Evolutionary conservation across 768 basidiomycete species (phyloP).

Genomic region (Termitomyces eurrhizus): DNA sequence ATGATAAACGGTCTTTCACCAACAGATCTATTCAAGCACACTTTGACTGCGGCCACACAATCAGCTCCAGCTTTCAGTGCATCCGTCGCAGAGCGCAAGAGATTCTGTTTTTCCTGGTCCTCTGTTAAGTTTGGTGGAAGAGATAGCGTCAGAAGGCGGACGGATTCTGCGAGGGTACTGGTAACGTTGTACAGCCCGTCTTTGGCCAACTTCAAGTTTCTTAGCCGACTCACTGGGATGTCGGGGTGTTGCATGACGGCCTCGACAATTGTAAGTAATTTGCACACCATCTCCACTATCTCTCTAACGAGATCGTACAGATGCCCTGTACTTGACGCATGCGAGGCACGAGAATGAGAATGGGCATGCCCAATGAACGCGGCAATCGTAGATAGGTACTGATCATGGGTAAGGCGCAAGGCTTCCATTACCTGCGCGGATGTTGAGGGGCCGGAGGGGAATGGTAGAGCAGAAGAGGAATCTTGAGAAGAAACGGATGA

Average conservation of each 20-base stretch:
- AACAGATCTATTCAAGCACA: conserved; percentile 65
- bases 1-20: conserved; percentile 64
- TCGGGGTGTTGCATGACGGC: conserved; percentile 77
- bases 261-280: conserved; percentile 88
- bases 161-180: conserved; percentile 82
- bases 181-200: conserved; percentile 83
- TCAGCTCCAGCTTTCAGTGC: conserved; percentile 87
- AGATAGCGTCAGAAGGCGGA: conserved; percentile 66
- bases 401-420: conserved; percentile 82
- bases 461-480: conserved; percentile 50
- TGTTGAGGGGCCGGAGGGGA: conserved; percentile 72
- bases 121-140: conserved; percentile 51
- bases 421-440: conserved; percentile 69
- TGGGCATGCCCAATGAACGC: conserved; percentile 98
- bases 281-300: conserved; percentile 91
- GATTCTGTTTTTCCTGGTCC: conserved; percentile 74
- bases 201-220: conserved; percentile 66
- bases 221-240: conserved; percentile 58
- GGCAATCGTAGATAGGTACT: conserved; percentile 89
- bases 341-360: conserved; percentile 83
- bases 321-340: conserved; percentile 90
- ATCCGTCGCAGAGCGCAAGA: conserved; percentile 83
- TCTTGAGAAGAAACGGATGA: conserved; percentile 62
- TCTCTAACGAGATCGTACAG: conserved; percentile 94
- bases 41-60: conserved; percentile 82